Base-by-base conservation (phyloP, 805 yeast genomes). In the Zygosaccharomyces pseudorouxii region DNA sequence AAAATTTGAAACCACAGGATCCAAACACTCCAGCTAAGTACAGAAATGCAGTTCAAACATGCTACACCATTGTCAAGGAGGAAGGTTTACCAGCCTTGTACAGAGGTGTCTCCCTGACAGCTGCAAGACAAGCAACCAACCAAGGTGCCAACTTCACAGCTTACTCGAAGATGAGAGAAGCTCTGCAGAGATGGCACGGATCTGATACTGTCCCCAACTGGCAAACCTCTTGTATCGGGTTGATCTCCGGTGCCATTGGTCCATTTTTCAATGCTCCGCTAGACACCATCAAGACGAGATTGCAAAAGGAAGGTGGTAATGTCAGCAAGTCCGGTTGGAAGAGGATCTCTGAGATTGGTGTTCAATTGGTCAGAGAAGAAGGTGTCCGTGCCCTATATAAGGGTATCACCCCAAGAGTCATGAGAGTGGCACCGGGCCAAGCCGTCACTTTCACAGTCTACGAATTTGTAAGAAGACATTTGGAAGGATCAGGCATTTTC, bases 381-480 rank as follows among this genome's bases (percentile, higher is more conserved):
- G 99, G 99, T 58, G 73, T 82, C 57, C 76, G 78, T 47, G 95
- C 96, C 37, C 78, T 92, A 67, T 92, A 92, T 76, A 88, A 92
- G 67, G 99, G 99, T 73, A 92, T 92, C 65, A 89, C 97, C 20
- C 99, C 99, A 59, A 84, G 99, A 74, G 92, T 92, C 59, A 90
- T 92, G 95, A 85, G 99, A 73, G 99, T 92, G 45, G 99, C 99
- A 10, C 97, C 99, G 20, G 99, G 99, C 53, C 99, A 92, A 73
- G 97, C 98, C 48, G 98, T 92, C 49, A 93, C 97, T 14, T 92
- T 92, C 73, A 93, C 98, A 6, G 96, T 93, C 38, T 92, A 92
- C 70, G 99, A 92, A 73, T 84, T 76, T 64, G 86, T 89, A 66
- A 85, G 89, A 69, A 79, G 76, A 19, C 72, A 75, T 43, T 76